Evolutionary conservation across 1,139 yeast species (phyloP).

Genomic region (Protomyces arabidopsidicola): DNA sequence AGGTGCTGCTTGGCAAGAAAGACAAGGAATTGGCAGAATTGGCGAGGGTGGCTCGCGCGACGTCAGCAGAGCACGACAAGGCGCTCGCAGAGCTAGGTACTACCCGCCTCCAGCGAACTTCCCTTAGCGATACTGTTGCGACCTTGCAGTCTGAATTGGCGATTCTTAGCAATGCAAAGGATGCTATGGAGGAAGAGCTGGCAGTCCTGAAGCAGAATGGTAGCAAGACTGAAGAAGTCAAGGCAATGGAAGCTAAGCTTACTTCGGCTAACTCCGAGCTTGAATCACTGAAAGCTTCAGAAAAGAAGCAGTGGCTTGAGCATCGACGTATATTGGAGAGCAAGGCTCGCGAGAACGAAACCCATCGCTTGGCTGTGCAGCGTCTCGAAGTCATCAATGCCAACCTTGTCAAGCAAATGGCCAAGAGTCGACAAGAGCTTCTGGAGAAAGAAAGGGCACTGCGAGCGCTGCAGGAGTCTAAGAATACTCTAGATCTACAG

Average conservation of each 20-base stretch:
- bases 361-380: slow-evolving; percentile 16
- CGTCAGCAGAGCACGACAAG: neutral
- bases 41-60: neutral
- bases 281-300: slow-evolving; percentile 4
- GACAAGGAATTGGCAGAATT: slow-evolving; percentile 10
- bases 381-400: slow-evolving; percentile 21
- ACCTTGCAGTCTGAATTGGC: neutral
- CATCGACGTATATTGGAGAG: neutral
- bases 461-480: slow-evolving; percentile 3
- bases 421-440: slow-evolving; percentile 23
- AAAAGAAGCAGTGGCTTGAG: neutral
- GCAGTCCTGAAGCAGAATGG: slow-evolving; percentile 1
- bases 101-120: neutral
- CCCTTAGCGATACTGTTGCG: neutral
- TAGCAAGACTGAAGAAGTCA: neutral
- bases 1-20: slow-evolving; percentile 7
- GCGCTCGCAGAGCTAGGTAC: neutral
- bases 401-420: slow-evolving; percentile 22
- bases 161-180: neutral
- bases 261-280: neutral
- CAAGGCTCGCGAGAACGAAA: slow-evolving; percentile 8
- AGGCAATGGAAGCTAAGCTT: neutral
- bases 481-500: slow-evolving; percentile 7
- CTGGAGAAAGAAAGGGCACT: slow-evolving; percentile 23
- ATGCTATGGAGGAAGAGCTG: neutral